Conservation (phyloP, 176 grass and related monocot genomes). For the Oryza coarctata region DNA sequence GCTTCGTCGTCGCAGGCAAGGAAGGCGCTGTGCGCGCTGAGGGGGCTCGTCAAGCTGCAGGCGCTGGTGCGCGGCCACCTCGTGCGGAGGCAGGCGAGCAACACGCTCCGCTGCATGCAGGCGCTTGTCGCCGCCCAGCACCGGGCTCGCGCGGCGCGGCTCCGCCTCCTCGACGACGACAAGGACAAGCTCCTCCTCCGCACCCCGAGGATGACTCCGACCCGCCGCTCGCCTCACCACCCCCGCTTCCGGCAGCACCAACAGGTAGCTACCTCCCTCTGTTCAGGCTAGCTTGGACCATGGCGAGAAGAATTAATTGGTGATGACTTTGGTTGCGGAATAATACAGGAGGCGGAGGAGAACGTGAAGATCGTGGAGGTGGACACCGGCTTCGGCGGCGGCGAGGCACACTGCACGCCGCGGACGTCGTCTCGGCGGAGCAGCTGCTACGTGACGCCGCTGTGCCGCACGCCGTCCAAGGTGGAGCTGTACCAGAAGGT, state of each 20-base stretch:
- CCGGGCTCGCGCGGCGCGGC: conserved; percentile 43
- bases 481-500: conserved; percentile 43
- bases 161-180: conserved; percentile 47
- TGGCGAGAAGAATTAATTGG: too few species aligned
- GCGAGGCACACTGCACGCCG: conserved; percentile 30
- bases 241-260: conserved; percentile 38
- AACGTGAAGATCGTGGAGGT: conserved; percentile 84
- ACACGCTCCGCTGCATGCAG: conserved; percentile 82
- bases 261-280: conserved; percentile 2
- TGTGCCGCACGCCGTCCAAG: conserved; percentile 57
- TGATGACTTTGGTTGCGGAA: neutral
- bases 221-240: conserved; percentile 53
- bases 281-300: neutral
- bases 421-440: conserved; percentile 31
- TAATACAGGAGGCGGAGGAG: conserved; percentile 41
- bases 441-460: conserved; percentile 55
- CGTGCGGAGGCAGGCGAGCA: conserved; percentile 66
- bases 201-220: conserved; percentile 44
- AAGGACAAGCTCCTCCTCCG: conserved; percentile 9
- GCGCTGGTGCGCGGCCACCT: conserved; percentile 77
- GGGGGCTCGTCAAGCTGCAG: conserved; percentile 83
- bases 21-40: conserved; percentile 77
- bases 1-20: conserved; percentile 58
- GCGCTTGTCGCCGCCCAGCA: conserved; percentile 73
- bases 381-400: conserved; percentile 40